These are phyloP conservation scores for Elaeis guineensis DNA, from an alignment of 176 grass and related monocot genomes.

Conservation along the genomic window DNA sequence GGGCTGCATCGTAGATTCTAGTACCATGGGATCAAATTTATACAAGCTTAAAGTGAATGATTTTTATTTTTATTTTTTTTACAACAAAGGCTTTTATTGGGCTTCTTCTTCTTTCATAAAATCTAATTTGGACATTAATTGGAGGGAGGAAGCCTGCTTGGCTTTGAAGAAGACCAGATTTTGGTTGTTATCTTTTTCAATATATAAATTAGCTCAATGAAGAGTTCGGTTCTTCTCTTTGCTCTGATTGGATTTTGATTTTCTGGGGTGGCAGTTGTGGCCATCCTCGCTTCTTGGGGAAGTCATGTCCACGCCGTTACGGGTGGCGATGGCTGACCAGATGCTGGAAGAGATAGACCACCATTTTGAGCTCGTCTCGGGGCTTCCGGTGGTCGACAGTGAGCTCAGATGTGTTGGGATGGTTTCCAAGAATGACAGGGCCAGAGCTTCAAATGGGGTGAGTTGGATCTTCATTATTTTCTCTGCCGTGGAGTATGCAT, in stretches of 20 bases:
- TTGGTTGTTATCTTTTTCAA: too few relatives aligned
- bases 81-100: too few relatives aligned
- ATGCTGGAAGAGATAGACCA: conserved; percentile 54
- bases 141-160: too few relatives aligned
- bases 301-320: conserved; percentile 64
- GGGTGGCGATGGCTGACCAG: conserved; percentile 38
- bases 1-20: too few relatives aligned
- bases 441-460: conserved; percentile 62
- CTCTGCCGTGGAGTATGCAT: background rate
- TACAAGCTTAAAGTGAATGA: too few relatives aligned
- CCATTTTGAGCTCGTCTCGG: conserved; percentile 52
- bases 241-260: background rate
- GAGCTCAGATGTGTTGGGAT: conserved; percentile 62
- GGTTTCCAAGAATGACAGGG: conserved; percentile 52
- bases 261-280: conserved; percentile 5
- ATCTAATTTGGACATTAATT: too few relatives aligned
- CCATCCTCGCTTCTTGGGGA: conserved; percentile 22
- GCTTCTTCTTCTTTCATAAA: too few relatives aligned
- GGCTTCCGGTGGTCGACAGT: conserved; percentile 64
- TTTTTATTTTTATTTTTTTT: too few relatives aligned
- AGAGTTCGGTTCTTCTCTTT: background rate
- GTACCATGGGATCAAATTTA: too few relatives aligned
- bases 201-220: too few relatives aligned
- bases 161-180: too few relatives aligned
- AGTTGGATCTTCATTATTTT: background rate